phyloP scores from a whole-genome alignment of 768 basidiomycete genomes.

The Agaricus blazei region DNA sequence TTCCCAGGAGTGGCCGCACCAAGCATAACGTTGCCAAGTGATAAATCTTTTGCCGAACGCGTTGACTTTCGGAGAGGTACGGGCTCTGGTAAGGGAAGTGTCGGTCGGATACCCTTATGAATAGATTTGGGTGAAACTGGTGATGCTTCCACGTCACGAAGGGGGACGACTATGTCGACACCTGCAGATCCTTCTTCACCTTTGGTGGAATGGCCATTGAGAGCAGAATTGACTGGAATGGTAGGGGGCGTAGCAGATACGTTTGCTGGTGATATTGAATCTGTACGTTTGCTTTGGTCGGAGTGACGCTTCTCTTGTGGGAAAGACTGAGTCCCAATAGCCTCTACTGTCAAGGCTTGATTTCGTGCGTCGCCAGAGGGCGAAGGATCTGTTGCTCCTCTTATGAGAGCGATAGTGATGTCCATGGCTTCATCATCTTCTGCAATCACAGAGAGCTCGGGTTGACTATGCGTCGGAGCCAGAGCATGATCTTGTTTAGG shows the following conservation, averaged over 20 bases:
- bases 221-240: background rate
- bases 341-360: background rate
- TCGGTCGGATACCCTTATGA: background rate
- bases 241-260: constrained; percentile 17
- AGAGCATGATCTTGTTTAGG: background rate
- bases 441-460: constrained; percentile 61
- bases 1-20: constrained; percentile 38
- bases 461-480: constrained; percentile 18
- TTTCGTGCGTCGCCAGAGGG: background rate
- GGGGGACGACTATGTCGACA: constrained; percentile 10
- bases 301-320: background rate
- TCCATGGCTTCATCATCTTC: constrained; percentile 66
- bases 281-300: constrained; percentile 1
- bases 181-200: constrained; percentile 7
- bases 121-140: background rate
- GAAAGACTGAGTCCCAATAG: background rate
- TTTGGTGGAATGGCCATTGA: background rate
- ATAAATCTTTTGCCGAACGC: constrained; percentile 43
- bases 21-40: constrained; percentile 21
- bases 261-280: constrained; percentile 27
- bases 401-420: constrained; percentile 24
- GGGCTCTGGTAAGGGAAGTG: constrained; percentile 63
- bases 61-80: constrained; percentile 67
- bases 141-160: background rate
- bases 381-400: background rate